A percentile compares a stretch with the other conserved stretches of the same genome.
phyloP scores from a whole-genome alignment of 768 basidiomycete genomes.

The Tephrocybe sp. region DNA sequence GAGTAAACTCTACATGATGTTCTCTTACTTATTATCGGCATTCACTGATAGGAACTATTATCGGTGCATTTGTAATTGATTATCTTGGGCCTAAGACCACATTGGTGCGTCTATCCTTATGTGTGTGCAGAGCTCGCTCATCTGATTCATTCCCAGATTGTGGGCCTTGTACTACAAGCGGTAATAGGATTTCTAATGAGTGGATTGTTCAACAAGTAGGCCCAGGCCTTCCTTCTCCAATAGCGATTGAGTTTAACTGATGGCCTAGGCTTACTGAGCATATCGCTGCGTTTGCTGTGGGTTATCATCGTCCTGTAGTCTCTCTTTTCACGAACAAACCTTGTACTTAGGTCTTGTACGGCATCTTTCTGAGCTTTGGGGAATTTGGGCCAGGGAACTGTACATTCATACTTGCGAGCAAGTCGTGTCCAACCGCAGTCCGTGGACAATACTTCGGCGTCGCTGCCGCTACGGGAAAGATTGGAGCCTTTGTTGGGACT shows the following conservation, averaged over 20 bases:
- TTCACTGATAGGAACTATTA: constrained; percentile 50
- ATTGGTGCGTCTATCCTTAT: constrained; percentile 42
- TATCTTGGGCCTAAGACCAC: constrained; percentile 71
- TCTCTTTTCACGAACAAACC: background rate
- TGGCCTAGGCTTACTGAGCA: constrained; percentile 48
- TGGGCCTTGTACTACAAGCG: constrained; percentile 68
- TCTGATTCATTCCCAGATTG: constrained; percentile 41
- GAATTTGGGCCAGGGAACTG: constrained; percentile 89
- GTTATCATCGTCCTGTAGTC: constrained; percentile 14
- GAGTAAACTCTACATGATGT: background rate
- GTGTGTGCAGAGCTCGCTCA: background rate
- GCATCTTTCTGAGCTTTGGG: constrained; percentile 85
- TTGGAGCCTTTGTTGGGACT: constrained; percentile 80
- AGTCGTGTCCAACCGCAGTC: constrained; percentile 79
- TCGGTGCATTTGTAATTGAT: constrained; percentile 77
- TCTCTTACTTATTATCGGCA: constrained; percentile 27
- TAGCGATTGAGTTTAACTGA: background rate
- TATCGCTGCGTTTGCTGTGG: constrained; percentile 69
- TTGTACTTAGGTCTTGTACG: constrained; percentile 66
- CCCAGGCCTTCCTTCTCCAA: background rate
- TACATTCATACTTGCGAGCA: constrained; percentile 70
- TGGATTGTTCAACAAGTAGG: constrained; percentile 60
- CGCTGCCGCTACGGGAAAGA: constrained; percentile 81
- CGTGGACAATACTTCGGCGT: constrained; percentile 85
- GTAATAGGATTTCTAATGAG: constrained; percentile 87